Conservation (phyloP, 345 rosid species). For the Gossypium arboreum region DNA sequence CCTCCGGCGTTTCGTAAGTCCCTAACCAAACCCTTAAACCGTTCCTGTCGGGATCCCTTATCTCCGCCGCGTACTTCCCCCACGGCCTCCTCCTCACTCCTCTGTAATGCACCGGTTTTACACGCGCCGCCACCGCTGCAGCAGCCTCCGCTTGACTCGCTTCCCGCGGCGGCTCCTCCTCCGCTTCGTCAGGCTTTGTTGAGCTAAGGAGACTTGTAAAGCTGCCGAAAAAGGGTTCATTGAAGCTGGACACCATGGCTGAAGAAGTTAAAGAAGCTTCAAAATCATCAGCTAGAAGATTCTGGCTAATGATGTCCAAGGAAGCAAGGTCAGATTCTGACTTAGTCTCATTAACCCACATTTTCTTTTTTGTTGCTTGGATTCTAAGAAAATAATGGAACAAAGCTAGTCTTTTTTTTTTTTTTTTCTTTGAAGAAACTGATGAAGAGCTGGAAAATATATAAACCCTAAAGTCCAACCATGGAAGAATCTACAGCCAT, state of each 20-base stretch:
- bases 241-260: not conserved
- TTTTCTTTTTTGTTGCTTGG: not conserved
- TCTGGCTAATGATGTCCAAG: constrained; percentile 20
- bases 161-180: not conserved
- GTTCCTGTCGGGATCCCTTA: not conserved
- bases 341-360: not conserved
- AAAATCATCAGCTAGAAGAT: constrained; percentile 30
- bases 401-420: not conserved
- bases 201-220: not conserved
- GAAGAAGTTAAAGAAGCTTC: not conserved
- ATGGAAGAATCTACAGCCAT: not conserved
- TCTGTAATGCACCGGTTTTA: constrained; percentile 3
- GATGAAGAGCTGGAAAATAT: not conserved
- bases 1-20: not conserved
- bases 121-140: not conserved
- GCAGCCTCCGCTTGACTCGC: not conserved
- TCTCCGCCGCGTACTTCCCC: not conserved
- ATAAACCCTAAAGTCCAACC: too few species aligned
- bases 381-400: not conserved
- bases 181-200: not conserved
- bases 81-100: constrained; percentile 1
- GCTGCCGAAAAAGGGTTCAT: constrained; percentile 17
- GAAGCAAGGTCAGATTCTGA: constrained; percentile 15
- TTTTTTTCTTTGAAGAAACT: not conserved
- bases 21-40: not conserved